These are phyloP conservation scores for Aureobasidium sp. DNA, from an alignment of 2,329 filamentous ascomycete genomes.

Conservation along the genomic window DNA sequence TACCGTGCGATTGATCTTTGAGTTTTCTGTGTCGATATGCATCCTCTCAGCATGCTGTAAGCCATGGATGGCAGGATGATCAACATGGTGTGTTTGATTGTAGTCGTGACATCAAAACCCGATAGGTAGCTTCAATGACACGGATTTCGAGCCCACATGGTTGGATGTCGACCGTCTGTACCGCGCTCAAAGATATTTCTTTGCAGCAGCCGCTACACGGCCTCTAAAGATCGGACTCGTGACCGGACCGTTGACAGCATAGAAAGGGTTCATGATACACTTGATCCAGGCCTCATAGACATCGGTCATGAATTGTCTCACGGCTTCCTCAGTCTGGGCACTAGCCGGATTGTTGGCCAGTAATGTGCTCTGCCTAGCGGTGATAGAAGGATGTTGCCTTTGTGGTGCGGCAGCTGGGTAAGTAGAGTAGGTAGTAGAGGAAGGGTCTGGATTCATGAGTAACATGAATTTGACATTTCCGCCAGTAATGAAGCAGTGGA, in stretches of 20 bases:
- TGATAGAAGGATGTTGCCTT: conserved; percentile 18
- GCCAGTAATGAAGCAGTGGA: conserved; percentile 88
- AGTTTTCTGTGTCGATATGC: not conserved
- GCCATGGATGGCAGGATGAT: not conserved
- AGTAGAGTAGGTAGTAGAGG: conserved; percentile 25
- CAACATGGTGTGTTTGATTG: not conserved
- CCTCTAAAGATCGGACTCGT: conserved; percentile 77
- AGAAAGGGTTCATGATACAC: conserved; percentile 95
- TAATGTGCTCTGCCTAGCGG: conserved; percentile 26
- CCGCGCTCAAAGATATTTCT: conserved; percentile 68
- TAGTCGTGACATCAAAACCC: not conserved
- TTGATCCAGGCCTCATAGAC: conserved; percentile 97
- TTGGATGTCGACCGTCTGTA: not conserved
- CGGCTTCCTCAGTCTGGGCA: conserved; percentile 87
- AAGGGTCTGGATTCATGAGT: conserved; percentile 65
- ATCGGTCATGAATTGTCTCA: conserved; percentile 88
- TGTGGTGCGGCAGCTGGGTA: conserved; percentile 22
- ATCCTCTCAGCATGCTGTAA: not conserved
- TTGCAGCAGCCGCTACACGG: conserved; percentile 76
- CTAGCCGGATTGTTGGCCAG: conserved; percentile 63
- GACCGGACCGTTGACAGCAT: conserved; percentile 74
- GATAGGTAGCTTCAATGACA: too few species aligned
- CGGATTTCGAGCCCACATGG: not conserved
- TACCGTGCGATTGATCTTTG: not conserved
- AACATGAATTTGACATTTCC: conserved; percentile 91